Evolutionary conservation across 805 yeast species (phyloP), one percentile per base, ranked within the genome.

Genomic region (Kodamaea kaohsiungensis): DNA sequence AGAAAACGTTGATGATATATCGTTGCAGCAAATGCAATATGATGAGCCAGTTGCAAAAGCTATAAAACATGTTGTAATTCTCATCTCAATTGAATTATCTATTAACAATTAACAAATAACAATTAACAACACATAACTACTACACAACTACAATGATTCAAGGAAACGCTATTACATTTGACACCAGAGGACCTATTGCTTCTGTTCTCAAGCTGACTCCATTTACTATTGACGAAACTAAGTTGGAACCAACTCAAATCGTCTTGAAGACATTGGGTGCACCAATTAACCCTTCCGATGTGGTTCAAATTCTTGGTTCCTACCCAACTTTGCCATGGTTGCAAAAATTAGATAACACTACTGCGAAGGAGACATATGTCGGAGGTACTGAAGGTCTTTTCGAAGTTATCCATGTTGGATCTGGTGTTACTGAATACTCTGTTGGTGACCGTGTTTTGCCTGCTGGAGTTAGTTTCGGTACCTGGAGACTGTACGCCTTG

Each of bases 261-360:
- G 71, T 90, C 12, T 67, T 90, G 52, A 80, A 85, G 62, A 71
- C 91, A 1, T 66, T 91, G 39, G 96, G 96, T 0, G 82, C 88
- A 57, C 97, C 98, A 1, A 79, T 92, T 58, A 92, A 92, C 65
- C 98, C 98, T 0, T 88, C 96, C 0, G 98, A 92, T 66, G 76
- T 90, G 65, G 88, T 88, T 64, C 97, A 91, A 69, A 76, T 86
- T 43, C 89, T 86, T 66, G 98, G 97, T 17, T 89, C 86, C 0
- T 92, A 92, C 62, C 96, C 96, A 1, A 81, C 91, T 8, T 81
- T 77, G 53, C 96, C 96, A 0, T 17, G 46, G 27, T 46, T 40
- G 39, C 42, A 40, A 13, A 18, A 25, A 7, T 51, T 51, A 49
- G 53, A 46, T 35, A 51, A 51, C 49, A 46, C 53, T 15, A 17